Base-by-base conservation (phyloP, 345 rosid genomes). In the Camelina sativa region DNA sequence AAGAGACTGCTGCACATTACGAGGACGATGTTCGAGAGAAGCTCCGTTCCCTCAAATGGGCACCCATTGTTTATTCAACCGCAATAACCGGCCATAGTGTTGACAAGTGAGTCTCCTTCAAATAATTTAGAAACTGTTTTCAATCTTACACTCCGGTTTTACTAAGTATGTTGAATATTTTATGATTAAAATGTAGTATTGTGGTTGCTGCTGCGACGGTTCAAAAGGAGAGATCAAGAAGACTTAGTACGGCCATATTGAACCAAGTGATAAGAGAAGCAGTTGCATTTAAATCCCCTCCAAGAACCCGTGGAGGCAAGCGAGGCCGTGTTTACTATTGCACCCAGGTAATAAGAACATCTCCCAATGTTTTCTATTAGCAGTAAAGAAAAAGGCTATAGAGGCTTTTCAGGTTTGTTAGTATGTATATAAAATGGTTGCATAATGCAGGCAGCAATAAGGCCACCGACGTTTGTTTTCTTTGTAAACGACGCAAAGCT, bases 381-480 rank as follows among this genome's bases (percentile, higher is more conserved):
- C 19, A 11, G 38, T 56, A 2, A 46, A 65, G n/a, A 46, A 35
- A 32, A 46, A 59, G 35, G 9, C 30, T 46, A 30, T 11, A 43
- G 38, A 44, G 19, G 16, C 20, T 30, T 50, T 16, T 28, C 15
- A 38, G 28, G 57, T 51, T 22, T 48, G 51, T n/a, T 23, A 20
- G 25, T 16, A 58, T 32, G 6, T 35, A 44, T 15, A 44, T n/a
- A 37, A 47, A 12, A 60, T 10, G 11, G 37, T 41, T 59, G 58
- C 47, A 67, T 35, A 67, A 59, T 80, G 82, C 91, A 91, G 98
- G 98, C 98, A 72, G 98, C 95, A 58, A 84, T 91, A 62, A 90
- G 98, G 77, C 98, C 96, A 40, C 98, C 98, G 46, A 91, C 96
- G 54, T 94, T 94, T 76, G 97, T 94, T 69, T 89, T 91, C 89